A percentile compares a stretch with the other conserved stretches of the same genome.
phyloP scores from a whole-genome alignment of 1,284 basidiomycete species.

The Moesziomyces antarcticus region DNA sequence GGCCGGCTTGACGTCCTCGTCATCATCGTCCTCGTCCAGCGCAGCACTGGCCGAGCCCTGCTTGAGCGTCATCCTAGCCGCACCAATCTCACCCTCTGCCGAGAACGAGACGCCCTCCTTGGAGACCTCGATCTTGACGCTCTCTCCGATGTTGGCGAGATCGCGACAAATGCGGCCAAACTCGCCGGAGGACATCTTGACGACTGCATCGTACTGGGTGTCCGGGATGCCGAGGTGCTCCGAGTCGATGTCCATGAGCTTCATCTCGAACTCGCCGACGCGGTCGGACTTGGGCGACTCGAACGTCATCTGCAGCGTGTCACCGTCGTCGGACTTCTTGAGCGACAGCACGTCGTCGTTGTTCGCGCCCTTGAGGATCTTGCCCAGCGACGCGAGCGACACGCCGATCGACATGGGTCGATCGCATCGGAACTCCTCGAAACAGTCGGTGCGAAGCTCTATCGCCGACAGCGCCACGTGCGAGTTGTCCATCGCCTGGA shows the following conservation, averaged over 20 bases:
- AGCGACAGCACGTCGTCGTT: slow-evolving; percentile 94
- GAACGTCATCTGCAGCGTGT: slow-evolving; percentile 88
- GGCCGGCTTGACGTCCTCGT: slow-evolving; percentile 61
- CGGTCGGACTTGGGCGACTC: slow-evolving; percentile 92
- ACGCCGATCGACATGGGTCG: slow-evolving; percentile 81
- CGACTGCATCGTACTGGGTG: slow-evolving; percentile 94
- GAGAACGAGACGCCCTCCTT: slow-evolving; percentile 97
- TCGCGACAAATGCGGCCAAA: slow-evolving; percentile 94
- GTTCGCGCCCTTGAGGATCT: slow-evolving; percentile 96
- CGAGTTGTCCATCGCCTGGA: slow-evolving; percentile 99
- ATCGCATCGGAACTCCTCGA: slow-evolving; percentile 83
- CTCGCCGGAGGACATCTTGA: slow-evolving; percentile 87
- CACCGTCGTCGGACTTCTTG: slow-evolving; percentile 90
- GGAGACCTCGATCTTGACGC: slow-evolving; percentile 92
- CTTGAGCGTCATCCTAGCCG: slow-evolving; percentile 87
- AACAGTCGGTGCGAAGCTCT: slow-evolving; percentile 71
- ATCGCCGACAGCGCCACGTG: slow-evolving; percentile 96
- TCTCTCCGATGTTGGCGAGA: slow-evolving; percentile 90
- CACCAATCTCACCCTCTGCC: slow-evolving; percentile 92
- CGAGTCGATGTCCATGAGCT: slow-evolving; percentile 97
- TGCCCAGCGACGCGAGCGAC: slow-evolving; percentile 83
- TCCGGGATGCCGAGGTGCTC: slow-evolving; percentile 98
- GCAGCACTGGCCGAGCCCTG: slow-evolving; percentile 72
- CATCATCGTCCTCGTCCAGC: slow-evolving; percentile 58
- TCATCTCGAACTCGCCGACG: slow-evolving; percentile 98